These are phyloP conservation scores for Trametes pubescens DNA, from an alignment of 1,284 basidiomycete genomes.

Conservation along the genomic window DNA sequence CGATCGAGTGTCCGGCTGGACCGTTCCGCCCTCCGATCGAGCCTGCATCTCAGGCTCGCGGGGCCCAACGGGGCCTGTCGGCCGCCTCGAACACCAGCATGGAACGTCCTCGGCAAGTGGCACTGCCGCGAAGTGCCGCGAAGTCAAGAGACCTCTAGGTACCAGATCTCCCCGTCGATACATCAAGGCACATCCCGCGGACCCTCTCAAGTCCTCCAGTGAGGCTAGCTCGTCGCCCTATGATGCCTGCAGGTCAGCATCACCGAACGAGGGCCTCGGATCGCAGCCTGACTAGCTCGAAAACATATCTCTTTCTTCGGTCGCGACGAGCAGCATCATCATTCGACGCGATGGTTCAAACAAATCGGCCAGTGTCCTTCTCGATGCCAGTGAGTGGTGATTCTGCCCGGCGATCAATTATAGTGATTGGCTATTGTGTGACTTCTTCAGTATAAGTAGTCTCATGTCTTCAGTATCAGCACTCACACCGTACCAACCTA, in stretches of 20 bases:
- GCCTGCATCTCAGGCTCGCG: background rate
- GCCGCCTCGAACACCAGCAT: background rate
- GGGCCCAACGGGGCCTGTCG: background rate
- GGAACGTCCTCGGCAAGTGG: slow-evolving; percentile 7
- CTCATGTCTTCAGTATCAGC: no score
- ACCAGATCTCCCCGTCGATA: slow-evolving; percentile 2
- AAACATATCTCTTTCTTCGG: no score
- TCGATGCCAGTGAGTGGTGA: no score
- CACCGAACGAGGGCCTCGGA: no score
- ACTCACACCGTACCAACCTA: background rate
- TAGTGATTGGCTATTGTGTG: no score
- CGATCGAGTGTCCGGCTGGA: background rate
- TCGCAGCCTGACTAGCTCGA: no score
- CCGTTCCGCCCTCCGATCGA: slow-evolving; percentile 1
- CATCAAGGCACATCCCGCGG: slow-evolving; percentile 3
- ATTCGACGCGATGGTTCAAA: no score
- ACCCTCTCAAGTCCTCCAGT: background rate
- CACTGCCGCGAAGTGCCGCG: slow-evolving; percentile 2
- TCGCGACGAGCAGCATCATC: no score
- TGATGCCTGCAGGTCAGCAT: background rate
- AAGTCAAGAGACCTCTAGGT: slow-evolving; percentile 5
- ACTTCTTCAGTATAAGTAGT: no score
- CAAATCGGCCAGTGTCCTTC: no score
- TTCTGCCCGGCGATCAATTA: no score
- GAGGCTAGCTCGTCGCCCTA: background rate